These are phyloP conservation scores for Candolleomyces aberdarensis DNA, from an alignment of 768 basidiomycete genomes.

Conservation along the genomic window DNA sequence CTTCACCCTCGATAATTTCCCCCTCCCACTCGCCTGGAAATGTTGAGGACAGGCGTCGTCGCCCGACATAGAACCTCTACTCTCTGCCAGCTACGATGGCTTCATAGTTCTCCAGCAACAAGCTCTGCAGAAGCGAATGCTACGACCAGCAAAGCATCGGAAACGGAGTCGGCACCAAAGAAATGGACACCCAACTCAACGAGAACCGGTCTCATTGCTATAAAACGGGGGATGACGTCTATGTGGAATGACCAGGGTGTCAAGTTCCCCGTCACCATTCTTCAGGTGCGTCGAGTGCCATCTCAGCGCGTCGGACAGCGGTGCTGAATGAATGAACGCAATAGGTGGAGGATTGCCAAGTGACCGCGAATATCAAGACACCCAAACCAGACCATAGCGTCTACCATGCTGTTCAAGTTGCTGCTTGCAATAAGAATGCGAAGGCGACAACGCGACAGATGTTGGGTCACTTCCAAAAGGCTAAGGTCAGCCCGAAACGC, in stretches of 20 bases:
- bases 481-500: conserved; percentile 77
- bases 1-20: background rate
- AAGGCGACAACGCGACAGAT: conserved; percentile 77
- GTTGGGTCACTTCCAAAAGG: conserved; percentile 86
- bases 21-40: conserved; percentile 20
- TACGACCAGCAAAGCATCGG: conserved; percentile 20
- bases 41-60: conserved; percentile 54
- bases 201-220: conserved; percentile 89
- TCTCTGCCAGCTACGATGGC: conserved; percentile 28
- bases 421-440: conserved; percentile 69
- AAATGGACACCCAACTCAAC: conserved; percentile 87
- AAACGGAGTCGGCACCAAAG: conserved; percentile 22
- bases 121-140: conserved; percentile 24
- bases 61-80: conserved; percentile 33
- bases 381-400: conserved; percentile 62
- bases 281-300: conserved; percentile 62
- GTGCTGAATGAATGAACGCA: background rate
- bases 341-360: conserved; percentile 87
- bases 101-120: conserved; percentile 41
- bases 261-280: conserved; percentile 86
- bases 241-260: conserved; percentile 91
- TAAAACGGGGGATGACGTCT: conserved; percentile 94
- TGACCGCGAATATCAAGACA: conserved; percentile 73
- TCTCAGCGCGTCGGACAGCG: conserved; percentile 7
- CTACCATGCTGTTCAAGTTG: conserved; percentile 93